Evolutionary conservation across 1,284 basidiomycete species (phyloP).

Genomic region (Apiotrichum laibachii): DNA sequence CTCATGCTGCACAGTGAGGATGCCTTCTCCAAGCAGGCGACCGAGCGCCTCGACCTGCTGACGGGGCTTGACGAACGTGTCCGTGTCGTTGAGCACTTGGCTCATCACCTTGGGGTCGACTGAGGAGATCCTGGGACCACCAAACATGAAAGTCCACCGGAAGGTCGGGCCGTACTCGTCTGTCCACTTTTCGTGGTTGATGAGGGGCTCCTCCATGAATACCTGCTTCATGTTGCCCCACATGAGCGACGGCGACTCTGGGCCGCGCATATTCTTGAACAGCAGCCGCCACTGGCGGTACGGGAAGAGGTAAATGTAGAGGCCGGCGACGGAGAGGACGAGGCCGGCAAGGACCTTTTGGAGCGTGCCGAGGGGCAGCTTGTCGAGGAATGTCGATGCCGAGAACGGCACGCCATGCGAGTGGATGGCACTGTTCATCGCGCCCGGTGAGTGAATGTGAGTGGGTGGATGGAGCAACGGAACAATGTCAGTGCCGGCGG

Average conservation of each 20-base stretch:
- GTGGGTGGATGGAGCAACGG: too few species aligned
- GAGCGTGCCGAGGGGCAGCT: neutral
- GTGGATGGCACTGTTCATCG: too few species aligned
- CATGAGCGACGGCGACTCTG: conserved; percentile 13
- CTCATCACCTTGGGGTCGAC: conserved; percentile 61
- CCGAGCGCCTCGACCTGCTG: conserved; percentile 60
- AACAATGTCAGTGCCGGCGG: too few species aligned
- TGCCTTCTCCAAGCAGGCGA: conserved; percentile 42
- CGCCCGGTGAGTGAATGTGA: too few species aligned
- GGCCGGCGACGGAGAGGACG: neutral
- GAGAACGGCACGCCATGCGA: too few species aligned
- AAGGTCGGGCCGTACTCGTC: conserved; percentile 27
- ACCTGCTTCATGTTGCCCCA: conserved; percentile 25
- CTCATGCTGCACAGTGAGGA: conserved; percentile 52
- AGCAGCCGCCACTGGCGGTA: conserved; percentile 3
- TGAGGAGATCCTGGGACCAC: conserved; percentile 56
- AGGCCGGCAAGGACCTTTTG: neutral
- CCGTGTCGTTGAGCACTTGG: conserved; percentile 61
- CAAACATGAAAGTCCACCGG: conserved; percentile 22
- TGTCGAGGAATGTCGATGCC: neutral
- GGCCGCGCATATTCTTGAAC: conserved; percentile 23
- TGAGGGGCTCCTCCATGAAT: conserved; percentile 18
- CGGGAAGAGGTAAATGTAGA: conserved; percentile 15
- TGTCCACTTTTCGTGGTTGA: conserved; percentile 25
- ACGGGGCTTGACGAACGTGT: conserved; percentile 66